phyloP scores from a whole-genome alignment of 306 rosid genomes.

The Vigna angularis region DNA sequence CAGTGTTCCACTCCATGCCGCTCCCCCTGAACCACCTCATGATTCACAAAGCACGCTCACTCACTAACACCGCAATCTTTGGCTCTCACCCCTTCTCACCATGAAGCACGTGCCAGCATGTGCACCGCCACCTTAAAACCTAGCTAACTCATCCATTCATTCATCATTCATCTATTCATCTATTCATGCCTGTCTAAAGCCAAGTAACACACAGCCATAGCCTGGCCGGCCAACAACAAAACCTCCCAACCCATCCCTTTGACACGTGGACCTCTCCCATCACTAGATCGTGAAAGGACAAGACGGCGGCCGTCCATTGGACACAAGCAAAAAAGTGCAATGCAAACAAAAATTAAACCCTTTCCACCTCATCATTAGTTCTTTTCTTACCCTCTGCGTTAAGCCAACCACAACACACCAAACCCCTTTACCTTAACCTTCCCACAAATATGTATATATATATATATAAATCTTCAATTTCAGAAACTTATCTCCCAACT shows the following conservation, averaged over 20 bases:
- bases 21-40: conserved; percentile 20
- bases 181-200: not conserved
- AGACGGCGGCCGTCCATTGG: conserved; percentile 77
- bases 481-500: conserved; percentile 28
- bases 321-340: conserved; percentile 43
- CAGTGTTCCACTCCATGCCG: conserved; percentile 24
- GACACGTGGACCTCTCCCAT: conserved; percentile 64
- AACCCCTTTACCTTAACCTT: conserved; percentile 29
- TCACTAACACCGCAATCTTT: conserved; percentile 37
- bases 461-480: not conserved
- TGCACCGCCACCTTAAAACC: conserved; percentile 43
- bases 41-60: conserved; percentile 40
- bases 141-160: not conserved
- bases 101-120: conserved; percentile 51
- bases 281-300: conserved; percentile 17
- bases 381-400: conserved; percentile 30
- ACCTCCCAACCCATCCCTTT: conserved; percentile 33
- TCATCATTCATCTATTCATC: not conserved
- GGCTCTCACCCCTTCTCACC: not conserved
- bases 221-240: conserved; percentile 64
- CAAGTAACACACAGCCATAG: not conserved
- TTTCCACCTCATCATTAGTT: conserved; percentile 37
- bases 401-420: conserved; percentile 51
- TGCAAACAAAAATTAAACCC: not conserved
- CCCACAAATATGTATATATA: conserved; percentile 2